Base-by-base conservation (phyloP, 768 basidiomycete genomes). In the Pleurotus tuoliensis region DNA sequence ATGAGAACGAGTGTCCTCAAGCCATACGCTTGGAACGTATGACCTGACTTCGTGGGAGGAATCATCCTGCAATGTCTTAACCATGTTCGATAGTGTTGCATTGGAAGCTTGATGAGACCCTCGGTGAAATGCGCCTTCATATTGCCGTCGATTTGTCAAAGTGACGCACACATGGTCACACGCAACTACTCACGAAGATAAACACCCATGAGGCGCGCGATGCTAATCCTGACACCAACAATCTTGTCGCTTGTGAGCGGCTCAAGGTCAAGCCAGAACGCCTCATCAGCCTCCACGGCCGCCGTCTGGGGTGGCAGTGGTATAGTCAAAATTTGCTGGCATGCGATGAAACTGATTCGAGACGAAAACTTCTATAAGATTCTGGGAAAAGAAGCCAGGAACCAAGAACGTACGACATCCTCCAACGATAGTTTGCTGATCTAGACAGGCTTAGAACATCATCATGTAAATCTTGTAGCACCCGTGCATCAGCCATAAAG, bases 141-240 rank as follows among this genome's bases (percentile, higher is more conserved):
- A 54, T 54, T 44, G 49, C 56, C 54, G 47, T 16, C 22, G 11
- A 47, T 38, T 11, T 56, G 13, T 44, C 47, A 57, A 37, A 20
- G 25, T 9, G 8, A 34, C 30, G 15, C 43, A 50, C 22, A 24
- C 58, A 58, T 39, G 27, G 37, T 25, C 39, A 41, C 25, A 34
- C 11, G 38, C 9, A 44, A 22, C 55, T 55, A 57, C 52, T 43
- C 74, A 83, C 66, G 70, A 89, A 88, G 79, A 61, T 72, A 76
- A 25, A 85, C 67, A 48, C 82, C 82, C 41, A 86, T 70, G 46
- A 92, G 79, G 48, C 93, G 81, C n/a, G 94, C 87, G 2, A 93
- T 78, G 5, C 85, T 88, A 56, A 97, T 92, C 46, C 93, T 81
- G 34, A 97, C 93, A 58, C 92, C 94, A 50, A 90, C 77, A 11